Evolutionary conservation across 176 grass and related monocot species (phyloP).

Genomic region (Cenchrus americanus): DNA sequence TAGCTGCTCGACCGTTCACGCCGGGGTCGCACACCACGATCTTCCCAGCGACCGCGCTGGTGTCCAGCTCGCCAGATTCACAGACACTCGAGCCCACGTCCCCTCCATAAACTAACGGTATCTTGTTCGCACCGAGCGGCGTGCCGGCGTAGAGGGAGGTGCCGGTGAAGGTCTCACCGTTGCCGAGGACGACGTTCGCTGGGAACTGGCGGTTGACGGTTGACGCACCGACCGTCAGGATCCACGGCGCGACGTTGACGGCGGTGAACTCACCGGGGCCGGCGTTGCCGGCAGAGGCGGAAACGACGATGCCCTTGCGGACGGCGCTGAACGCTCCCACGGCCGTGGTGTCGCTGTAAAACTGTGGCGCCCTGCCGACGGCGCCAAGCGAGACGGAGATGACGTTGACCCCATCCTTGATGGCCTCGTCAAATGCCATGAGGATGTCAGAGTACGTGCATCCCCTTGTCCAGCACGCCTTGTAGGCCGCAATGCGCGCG

Average conservation of each 20-base stretch:
- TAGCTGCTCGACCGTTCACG: neutral
- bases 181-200: slow-evolving; percentile 44
- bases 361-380: neutral
- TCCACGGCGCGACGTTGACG: slow-evolving; percentile 61
- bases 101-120: slow-evolving; percentile 41
- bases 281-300: slow-evolving; percentile 33
- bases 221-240: slow-evolving; percentile 62
- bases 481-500: slow-evolving; percentile 47
- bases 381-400: slow-evolving; percentile 45
- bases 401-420: slow-evolving; percentile 40
- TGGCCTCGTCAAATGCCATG: slow-evolving; percentile 43
- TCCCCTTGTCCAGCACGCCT: slow-evolving; percentile 32
- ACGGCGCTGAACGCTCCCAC: slow-evolving; percentile 49
- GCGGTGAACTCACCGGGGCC: slow-evolving; percentile 40
- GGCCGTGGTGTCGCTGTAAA: slow-evolving; percentile 35
- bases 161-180: slow-evolving; percentile 33
- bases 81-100: slow-evolving; percentile 36
- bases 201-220: slow-evolving; percentile 56
- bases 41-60: slow-evolving; percentile 33
- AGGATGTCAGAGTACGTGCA: slow-evolving; percentile 46
- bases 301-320: slow-evolving; percentile 47
- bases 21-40: slow-evolving; percentile 58
- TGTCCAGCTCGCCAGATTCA: slow-evolving; percentile 19
- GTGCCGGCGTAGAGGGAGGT: slow-evolving; percentile 39
- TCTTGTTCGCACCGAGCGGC: neutral